Conservation (phyloP, 2,329 filamentous ascomycete species). For the Furcasterigmium furcatum region DNA sequence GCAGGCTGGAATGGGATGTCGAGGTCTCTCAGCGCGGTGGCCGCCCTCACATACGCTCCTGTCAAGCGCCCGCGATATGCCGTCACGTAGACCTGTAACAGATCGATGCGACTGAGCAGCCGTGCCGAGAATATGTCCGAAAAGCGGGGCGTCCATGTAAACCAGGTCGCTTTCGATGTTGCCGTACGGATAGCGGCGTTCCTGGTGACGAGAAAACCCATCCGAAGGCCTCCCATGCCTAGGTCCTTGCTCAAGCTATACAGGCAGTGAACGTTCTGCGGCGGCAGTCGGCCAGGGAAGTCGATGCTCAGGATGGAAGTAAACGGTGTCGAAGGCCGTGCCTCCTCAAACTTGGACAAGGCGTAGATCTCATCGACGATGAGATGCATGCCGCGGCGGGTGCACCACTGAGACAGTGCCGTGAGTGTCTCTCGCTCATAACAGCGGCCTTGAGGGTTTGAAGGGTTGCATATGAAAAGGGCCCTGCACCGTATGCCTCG, state of each 20-base stretch:
- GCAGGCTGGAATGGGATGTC: too few relatives aligned
- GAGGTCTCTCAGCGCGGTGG: too few relatives aligned
- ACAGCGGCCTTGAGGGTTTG: conserved; percentile 1
- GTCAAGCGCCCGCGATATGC: too few relatives aligned
- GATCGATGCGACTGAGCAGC: too few relatives aligned
- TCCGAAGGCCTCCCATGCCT: conserved; percentile 3
- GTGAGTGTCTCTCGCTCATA: neutral
- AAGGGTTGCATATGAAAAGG: conserved; percentile 7
- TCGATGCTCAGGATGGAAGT: conserved; percentile 6
- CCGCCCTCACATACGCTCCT: too few relatives aligned
- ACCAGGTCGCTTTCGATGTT: neutral
- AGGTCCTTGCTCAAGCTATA: conserved; percentile 7
- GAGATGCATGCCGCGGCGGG: conserved; percentile 1
- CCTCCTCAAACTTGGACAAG: conserved; percentile 6
- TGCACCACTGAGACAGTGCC: conserved; percentile 3
- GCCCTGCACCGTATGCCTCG: neutral
- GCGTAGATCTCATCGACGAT: conserved; percentile 5
- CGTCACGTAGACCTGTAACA: too few relatives aligned
- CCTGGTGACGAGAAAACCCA: conserved; percentile 4
- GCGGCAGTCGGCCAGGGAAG: neutral
- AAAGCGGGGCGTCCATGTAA: too few relatives aligned
- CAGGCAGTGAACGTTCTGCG: conserved; percentile 4
- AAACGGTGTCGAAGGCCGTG: neutral
- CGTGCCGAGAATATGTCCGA: too few relatives aligned
- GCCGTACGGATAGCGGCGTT: conserved; percentile 2